Base-by-base conservation (phyloP, 169 alveolate species). In the Babesia ovata region DNA sequence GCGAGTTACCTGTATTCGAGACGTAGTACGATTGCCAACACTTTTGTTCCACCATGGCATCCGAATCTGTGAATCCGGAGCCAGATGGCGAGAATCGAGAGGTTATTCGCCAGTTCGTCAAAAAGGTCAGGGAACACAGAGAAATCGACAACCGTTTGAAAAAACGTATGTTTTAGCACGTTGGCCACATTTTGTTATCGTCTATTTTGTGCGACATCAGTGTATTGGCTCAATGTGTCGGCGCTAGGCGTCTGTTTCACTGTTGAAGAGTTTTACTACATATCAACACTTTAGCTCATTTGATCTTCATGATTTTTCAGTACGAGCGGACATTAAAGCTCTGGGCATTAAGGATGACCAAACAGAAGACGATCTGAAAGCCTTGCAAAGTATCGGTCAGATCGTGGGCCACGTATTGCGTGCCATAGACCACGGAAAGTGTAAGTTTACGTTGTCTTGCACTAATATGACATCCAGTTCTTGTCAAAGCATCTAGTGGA, bases 311-410 rank as follows among this genome's bases (percentile, higher is more conserved):
- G 21, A 22, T 14, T 52, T 36, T 63, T n/a, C 56, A 79, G 89
- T 82, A 29, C 84, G 89, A 8, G 66, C 79, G 16, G 96, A 92
- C 39, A 92, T 93, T 73, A 92, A 89, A 74, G 92, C 86, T 61
- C 78, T 88, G 59, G 85, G 87, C 71, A 88, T 81, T 62, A 92
- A 91, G 44, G 96, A 88, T 81, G 98, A 96, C 69, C 96, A 96
- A 79, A 94, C 98, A 13, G 99, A 98, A 82, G 98, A 97, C 54
- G 96, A 96, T 63, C 84, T 97, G 62, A 97, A 96, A 88, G 98
- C 99, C 49, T 87, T 97, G 48, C 99, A 98, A 84, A 94, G 98
- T 77, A 98, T 97, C 50, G 99, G 99, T 16, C 98, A 97, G 87
- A 92, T 97, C 45, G 95, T 97, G 57, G 99, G 99, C 62, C 99